Base-by-base conservation (phyloP, 2,329 filamentous ascomycete genomes). In the Penicillium sp. region DNA sequence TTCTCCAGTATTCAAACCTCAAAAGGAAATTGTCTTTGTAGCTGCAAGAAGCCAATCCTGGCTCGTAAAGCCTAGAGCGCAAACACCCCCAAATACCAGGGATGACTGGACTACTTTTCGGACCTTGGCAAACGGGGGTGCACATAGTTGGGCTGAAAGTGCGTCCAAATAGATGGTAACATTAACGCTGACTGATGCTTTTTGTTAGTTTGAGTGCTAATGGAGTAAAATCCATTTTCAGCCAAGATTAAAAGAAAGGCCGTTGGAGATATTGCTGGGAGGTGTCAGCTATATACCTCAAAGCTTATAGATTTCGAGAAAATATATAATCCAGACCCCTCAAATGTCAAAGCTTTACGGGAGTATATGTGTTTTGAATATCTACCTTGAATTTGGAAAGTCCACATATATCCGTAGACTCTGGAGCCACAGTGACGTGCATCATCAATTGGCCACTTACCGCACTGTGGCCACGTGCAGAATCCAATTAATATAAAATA, bases 1-100 rank as follows among this genome's bases (percentile, higher is more conserved):
- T 81, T 59, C 75, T 77, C 77, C 78, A 82, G 65, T 82, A 82
- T 7, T 79, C 78, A 5, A 82, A 68, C 4, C 22, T 22, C 31
- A 81, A 74, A 17, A 82, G 63, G 64, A 82, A 80, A 58, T 81
- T 76, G 59, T 79, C 65, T 1, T 82, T 6, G 3, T 19, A 67
- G 38, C 76, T 1, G 62, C 66, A 44, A 77, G 70, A 9, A 82
- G 73, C 55, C 79, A 60, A 50, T 80, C 69, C 19, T 72, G 68
- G 17, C 73, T 73, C n/a, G 66, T 71, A 25, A 82, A 69, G 4
- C 74, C 77, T 6, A 82, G 68, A 16, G 73, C 67, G 17, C 82
- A 69, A 55, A 81, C 77, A 50, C 70, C 72, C 17, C 70, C 71
- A 59, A 81, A 80, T 63, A 75, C 75, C 31, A 80, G n/a, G 11